Evolutionary conservation across 75 land plant genomes (phyloP).

Genomic region (Cunninghamia lanceolata): DNA sequence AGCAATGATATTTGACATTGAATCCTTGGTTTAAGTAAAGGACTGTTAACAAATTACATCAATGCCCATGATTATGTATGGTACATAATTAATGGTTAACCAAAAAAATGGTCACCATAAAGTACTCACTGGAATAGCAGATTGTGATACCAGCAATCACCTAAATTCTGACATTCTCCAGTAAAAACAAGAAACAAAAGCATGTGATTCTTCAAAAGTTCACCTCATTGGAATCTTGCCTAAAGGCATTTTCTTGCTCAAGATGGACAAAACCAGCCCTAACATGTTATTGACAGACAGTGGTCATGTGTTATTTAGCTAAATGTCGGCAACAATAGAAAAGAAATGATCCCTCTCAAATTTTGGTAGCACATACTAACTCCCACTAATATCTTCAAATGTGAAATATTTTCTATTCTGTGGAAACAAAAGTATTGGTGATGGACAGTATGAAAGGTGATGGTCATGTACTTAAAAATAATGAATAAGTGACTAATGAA

Average conservation of each 20-base stretch:
- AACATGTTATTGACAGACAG: neutral
- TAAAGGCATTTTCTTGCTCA: conserved; percentile 3
- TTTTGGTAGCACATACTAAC: neutral
- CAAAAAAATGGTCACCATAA: neutral
- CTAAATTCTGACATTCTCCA: neutral
- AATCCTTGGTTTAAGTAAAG: neutral
- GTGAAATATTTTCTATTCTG: neutral
- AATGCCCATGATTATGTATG: neutral
- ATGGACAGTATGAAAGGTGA: neutral
- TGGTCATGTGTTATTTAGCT: neutral
- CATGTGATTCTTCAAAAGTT: neutral
- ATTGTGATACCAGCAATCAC: neutral
- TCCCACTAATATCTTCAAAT: neutral
- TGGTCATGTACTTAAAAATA: neutral
- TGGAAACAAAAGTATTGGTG: neutral
- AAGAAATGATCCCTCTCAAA: neutral
- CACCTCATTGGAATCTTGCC: neutral
- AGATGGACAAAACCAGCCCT: conserved; percentile 2
- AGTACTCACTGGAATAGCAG: neutral
- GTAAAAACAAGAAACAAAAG: neutral
- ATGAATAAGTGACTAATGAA: conserved; percentile 3
- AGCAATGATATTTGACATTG: neutral
- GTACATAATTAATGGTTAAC: conserved; percentile 2
- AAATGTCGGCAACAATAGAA: neutral
- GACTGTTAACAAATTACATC: neutral